Evolutionary conservation across 441 rosid genomes (phyloP), one percentile per base, ranked within the genome.

Genomic region (Gossypium gossypioides): DNA sequence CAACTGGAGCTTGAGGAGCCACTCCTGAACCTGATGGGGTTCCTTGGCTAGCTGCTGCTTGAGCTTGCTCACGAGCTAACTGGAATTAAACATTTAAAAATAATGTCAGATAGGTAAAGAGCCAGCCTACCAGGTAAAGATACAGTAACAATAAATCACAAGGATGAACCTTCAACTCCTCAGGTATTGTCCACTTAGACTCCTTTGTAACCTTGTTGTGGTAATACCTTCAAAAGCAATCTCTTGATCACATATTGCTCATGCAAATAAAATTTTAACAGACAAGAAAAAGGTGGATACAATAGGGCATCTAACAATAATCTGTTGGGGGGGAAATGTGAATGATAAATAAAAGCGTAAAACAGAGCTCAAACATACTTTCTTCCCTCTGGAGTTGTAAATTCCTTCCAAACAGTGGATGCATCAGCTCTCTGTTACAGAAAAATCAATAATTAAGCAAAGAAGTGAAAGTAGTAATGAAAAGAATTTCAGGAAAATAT

Each of bases 21-120:
- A 80, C 79, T 59, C 83, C 86, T 66, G 77, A 34, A 77, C 81
- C 88, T 4, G 84, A 71, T 48, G 63, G 86, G 60, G 78, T 59
- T 73, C 75, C 86, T 75, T 83, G 84, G 68, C 76, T 77, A 78
- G 74, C 83, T 73, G 83, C 82, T 74, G 77, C 76, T 72, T 85
- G 86, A n/a, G 97, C 92, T 73, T 84, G 97, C 79, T 95, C 97
- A 70, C 98, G 93, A 78, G 99, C 99, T 79, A 91, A 82, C 98
- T 95, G 87, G 81, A 88, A 70, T 71, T 68, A 78, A 72, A 58
- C 12, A 80, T 63, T 56, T 50, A 32, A 74, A 76, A 42, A 59
- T 73, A 68, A 81, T 52, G 72, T 74, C 76, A 82, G 63, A 79
- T 78, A 75, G 4, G 48, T 34, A 55, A 56, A 70, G 60, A 3